Evolutionary conservation across 2,329 filamentous ascomycete genomes (phyloP).

Genomic region (Lojkania enalia): DNA sequence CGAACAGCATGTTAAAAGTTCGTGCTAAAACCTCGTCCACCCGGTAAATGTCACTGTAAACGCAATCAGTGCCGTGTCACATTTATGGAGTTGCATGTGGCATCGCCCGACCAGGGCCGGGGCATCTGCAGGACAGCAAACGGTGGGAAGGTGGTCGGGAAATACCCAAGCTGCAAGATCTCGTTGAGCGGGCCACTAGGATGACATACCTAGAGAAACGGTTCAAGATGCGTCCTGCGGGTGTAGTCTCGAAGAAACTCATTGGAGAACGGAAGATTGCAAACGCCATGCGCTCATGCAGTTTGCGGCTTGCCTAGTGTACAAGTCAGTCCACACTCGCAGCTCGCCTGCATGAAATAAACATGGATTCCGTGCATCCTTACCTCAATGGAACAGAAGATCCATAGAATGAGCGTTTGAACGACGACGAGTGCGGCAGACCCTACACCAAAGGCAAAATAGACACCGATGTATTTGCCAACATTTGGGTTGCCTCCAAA

Average conservation of each 20-base stretch:
- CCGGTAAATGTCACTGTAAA: constrained; percentile 69
- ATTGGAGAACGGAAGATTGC: constrained; percentile 97
- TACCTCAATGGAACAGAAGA: constrained; percentile 98
- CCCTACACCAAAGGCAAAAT: constrained; percentile 92
- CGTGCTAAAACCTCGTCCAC: constrained; percentile 93
- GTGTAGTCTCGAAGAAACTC: constrained; percentile 98
- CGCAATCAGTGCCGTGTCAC: not conserved
- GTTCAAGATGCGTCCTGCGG: constrained; percentile 93
- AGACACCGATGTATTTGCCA: constrained; percentile 90
- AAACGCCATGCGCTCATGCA: constrained; percentile 96
- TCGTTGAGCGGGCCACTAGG: constrained; percentile 7
- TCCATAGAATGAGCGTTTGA: constrained; percentile 95
- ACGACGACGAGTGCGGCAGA: constrained; percentile 81
- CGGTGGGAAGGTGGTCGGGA: constrained; percentile 1
- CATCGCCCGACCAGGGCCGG: not conserved
- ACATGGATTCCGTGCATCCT: constrained; percentile 26
- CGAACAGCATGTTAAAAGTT: constrained; percentile 88
- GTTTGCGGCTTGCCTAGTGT: constrained; percentile 80
- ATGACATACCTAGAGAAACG: constrained; percentile 80
- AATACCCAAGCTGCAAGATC: not conserved
- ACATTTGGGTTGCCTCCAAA: constrained; percentile 71
- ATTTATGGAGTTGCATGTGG: not conserved
- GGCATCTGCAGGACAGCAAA: not conserved
- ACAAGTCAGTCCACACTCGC: constrained; percentile 26
- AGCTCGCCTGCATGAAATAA: constrained; percentile 8